Evolutionary conservation across 2,329 filamentous ascomycete genomes (phyloP), one percentile per base, ranked within the genome.

Genomic region (Penicillium sp.): DNA sequence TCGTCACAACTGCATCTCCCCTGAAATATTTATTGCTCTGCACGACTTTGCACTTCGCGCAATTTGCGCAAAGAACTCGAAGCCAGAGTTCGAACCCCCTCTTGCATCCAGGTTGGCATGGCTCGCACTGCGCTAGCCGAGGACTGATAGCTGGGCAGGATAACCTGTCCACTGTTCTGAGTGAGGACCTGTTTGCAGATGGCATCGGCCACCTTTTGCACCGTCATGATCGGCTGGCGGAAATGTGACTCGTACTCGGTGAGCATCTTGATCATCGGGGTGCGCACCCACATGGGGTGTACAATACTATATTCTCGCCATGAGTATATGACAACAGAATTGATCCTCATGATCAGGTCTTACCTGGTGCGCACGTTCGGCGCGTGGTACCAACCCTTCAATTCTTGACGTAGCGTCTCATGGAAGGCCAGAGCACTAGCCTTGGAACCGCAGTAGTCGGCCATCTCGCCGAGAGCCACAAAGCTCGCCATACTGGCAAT

Each of bases 401-500:
- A 39, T 41, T 69, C 66, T 47, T 62, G 60, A 3, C 57, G 51
- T 42, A 68, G 37, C 3, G 65, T 65, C 59, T 78, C 74, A 45
- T 78, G 73, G 55, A 77, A 74, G 3, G 69, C 63, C 28, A 77
- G 54, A 0, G 72, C 71, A 15, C 66, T 72, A 0, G 68, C 68
- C 54, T 78, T 78, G 31, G 69, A 70, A 34, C 65, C 65, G 28
- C 62, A 66, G 53, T 78, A 79, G 44, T 76, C 72, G 7, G 69
- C 69, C 44, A 77, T 70, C 18, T 71, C 67, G 1, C 63, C 67
- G 3, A 70, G 45, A 0, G 61, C 60, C 4, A 74, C 40, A 48
- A 72, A 77, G 23, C 69, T 71, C 7, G 73, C 73, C 51, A 71
- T 63, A 41, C 70, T 74, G 2, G 76, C 74, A 10, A 79, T 65